Evolutionary conservation across 2,329 filamentous ascomycete species (phyloP).

Genomic region (Aspergillus quadrilineatus): DNA sequence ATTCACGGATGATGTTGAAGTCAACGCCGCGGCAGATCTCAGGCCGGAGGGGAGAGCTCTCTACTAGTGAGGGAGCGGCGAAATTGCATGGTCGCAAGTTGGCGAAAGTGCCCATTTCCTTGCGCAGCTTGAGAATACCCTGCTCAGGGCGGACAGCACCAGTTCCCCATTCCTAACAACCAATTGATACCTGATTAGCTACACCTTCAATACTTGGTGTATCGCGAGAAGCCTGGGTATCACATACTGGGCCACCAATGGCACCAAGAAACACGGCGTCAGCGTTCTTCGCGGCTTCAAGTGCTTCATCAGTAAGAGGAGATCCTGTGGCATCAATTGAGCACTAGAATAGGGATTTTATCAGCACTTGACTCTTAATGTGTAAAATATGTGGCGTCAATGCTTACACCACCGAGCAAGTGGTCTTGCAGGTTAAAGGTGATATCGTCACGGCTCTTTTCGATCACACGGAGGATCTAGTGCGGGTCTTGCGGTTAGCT

Average conservation of each 20-base stretch:
- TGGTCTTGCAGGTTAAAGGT: constrained; percentile 90
- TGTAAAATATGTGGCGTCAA: not conserved
- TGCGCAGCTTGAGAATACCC: constrained; percentile 85
- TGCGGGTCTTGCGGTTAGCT: not conserved
- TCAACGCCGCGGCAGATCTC: constrained; percentile 82
- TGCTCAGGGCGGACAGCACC: constrained; percentile 86
- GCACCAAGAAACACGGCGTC: constrained; percentile 90
- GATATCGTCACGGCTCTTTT: constrained; percentile 67
- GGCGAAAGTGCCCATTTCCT: constrained; percentile 89
- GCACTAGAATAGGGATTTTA: constrained; percentile 54
- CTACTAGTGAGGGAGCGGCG: constrained; percentile 79
- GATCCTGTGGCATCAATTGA: constrained; percentile 81
- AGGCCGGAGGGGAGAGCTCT: constrained; percentile 82
- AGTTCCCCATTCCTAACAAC: constrained; percentile 77
- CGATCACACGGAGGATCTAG: constrained; percentile 75
- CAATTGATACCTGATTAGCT: constrained; percentile 6
- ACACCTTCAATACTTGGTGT: not conserved
- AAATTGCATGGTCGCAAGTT: constrained; percentile 97
- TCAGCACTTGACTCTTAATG: not conserved
- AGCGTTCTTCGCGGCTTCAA: constrained; percentile 77
- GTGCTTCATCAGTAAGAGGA: constrained; percentile 78
- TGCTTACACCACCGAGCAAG: constrained; percentile 80
- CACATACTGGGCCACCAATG: constrained; percentile 78
- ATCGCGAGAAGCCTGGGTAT: not conserved
- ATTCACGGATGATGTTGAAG: constrained; percentile 88